Conservation (phyloP, 225 moss, liverwort and hornwort genomes). For the Straminergon stramineum region DNA sequence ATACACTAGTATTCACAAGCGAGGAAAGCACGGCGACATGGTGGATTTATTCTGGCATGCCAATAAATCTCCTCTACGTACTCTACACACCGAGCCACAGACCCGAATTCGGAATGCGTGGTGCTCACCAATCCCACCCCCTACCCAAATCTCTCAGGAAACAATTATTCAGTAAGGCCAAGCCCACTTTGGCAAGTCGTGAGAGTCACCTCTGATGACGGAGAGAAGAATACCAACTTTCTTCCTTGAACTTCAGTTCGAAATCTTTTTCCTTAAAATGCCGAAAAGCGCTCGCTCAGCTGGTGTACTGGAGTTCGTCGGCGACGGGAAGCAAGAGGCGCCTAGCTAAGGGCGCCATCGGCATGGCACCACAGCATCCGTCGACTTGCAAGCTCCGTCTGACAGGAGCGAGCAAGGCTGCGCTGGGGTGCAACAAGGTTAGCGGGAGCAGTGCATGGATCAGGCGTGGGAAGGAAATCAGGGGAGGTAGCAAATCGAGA, state of each 20-base stretch:
- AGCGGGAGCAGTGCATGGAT: neutral
- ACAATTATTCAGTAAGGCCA: neutral
- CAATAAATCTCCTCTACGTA: neutral
- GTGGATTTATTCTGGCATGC: neutral
- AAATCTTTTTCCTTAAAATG: neutral
- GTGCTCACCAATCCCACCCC: neutral
- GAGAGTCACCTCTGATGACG: neutral
- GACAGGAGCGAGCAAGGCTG: neutral
- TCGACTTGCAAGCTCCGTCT: neutral
- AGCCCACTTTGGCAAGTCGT: neutral
- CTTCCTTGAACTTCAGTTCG: neutral
- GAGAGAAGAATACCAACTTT: neutral
- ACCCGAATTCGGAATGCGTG: neutral
- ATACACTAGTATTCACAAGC: neutral
- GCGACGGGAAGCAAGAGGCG: neutral
- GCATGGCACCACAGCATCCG: neutral
- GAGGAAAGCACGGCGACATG: slow-evolving; percentile 10
- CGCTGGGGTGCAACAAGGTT: neutral
- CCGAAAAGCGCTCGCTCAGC: neutral
- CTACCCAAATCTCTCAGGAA: neutral
- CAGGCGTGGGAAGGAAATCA: neutral
- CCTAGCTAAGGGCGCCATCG: neutral
- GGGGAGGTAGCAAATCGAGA: neutral
- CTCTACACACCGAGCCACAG: neutral
- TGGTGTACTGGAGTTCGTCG: neutral